Base-by-base conservation (phyloP, 768 basidiomycete genomes). In the Tylopilus rubrobrunneus region DNA sequence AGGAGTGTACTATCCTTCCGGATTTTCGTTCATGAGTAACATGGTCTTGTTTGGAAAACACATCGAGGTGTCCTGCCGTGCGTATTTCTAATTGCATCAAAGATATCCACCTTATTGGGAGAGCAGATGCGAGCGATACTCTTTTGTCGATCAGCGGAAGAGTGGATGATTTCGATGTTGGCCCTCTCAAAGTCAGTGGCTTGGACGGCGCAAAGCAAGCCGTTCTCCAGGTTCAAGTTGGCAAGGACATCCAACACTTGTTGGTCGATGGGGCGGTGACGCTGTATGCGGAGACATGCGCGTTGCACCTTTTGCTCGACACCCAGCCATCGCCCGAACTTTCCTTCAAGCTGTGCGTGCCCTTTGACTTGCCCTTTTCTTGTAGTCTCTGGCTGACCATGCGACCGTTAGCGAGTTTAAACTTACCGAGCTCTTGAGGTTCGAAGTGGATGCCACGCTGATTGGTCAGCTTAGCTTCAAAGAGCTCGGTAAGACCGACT, bases 331-430 rank as follows among this genome's bases (percentile, higher is more conserved):
- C 41, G 19, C 56, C 53, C 1, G 14, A 40, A 9, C 21, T 57
- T 8, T 54, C 53, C 11, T 57, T 57, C 45, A 55, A 25, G 19
- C 29, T 17, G 56, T 57, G n/a, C n/a, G 53, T 14, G 3, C 21
- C 28, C 5, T 21, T 28, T 15, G 17, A 15, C 36, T 37, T 37
- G 11, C 11, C 27, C 1, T 21, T 44, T 8, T 0, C 4, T 15
- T 2, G 6, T 1, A 10, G 28, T 28, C 15, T 10, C 17, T 51
- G 29, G n/a, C 45, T 55, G 6, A 46, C 25, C 23, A 4, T 7
- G 25, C 41, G 36, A 6, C 36, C 17, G 9, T 19, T 29, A 55
- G 54, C 25, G 45, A 51, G 19, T 52, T 49, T 25, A 55, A 49
- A 19, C 23, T 55, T 21, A 56, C 56, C 19, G 39, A 50, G 28